These are phyloP conservation scores for Aspergillus viridinutans DNA, from an alignment of 2,329 filamentous ascomycete genomes.

Conservation along the genomic window DNA sequence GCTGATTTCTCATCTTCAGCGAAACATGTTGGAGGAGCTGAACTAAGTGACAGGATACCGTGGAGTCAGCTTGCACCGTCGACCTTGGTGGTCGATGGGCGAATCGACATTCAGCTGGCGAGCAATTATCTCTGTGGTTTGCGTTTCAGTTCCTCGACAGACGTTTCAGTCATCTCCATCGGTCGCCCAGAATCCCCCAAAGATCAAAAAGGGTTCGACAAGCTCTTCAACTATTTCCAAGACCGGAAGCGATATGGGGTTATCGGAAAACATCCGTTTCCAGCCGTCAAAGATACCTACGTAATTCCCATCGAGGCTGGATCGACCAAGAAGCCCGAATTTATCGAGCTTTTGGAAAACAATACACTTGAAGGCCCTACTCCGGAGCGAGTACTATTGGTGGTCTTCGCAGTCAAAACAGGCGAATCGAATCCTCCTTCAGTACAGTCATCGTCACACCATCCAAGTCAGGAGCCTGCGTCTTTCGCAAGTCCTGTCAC, in stretches of 20 bases:
- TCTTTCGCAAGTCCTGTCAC: constrained; percentile 33
- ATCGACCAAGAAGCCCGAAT: constrained; percentile 66
- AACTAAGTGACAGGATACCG: constrained; percentile 61
- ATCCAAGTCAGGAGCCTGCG: constrained; percentile 31
- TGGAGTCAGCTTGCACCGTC: constrained; percentile 75
- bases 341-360: constrained; percentile 82
- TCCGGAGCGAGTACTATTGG: constrained; percentile 71
- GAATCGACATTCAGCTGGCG: constrained; percentile 77
- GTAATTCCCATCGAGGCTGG: constrained; percentile 79
- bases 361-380: constrained; percentile 70
- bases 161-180: constrained; percentile 76
- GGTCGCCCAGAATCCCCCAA: constrained; percentile 56
- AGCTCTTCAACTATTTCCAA: constrained; percentile 83
- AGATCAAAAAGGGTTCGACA: constrained; percentile 62
- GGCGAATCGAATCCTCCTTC: constrained; percentile 41
- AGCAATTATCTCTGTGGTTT: constrained; percentile 88
- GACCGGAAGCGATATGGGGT: constrained; percentile 82
- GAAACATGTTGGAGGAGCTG: constrained; percentile 77
- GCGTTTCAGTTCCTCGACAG: constrained; percentile 74
- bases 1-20: constrained; percentile 73
- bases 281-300: constrained; percentile 84
- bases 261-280: constrained; percentile 67
- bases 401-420: constrained; percentile 78
- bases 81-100: constrained; percentile 57
- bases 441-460: constrained; percentile 39